A percentile compares a stretch with the other conserved stretches of the same genome.
phyloP scores from a whole-genome alignment of 1,284 basidiomycete genomes.

The Puccinia brachypodii region DNA sequence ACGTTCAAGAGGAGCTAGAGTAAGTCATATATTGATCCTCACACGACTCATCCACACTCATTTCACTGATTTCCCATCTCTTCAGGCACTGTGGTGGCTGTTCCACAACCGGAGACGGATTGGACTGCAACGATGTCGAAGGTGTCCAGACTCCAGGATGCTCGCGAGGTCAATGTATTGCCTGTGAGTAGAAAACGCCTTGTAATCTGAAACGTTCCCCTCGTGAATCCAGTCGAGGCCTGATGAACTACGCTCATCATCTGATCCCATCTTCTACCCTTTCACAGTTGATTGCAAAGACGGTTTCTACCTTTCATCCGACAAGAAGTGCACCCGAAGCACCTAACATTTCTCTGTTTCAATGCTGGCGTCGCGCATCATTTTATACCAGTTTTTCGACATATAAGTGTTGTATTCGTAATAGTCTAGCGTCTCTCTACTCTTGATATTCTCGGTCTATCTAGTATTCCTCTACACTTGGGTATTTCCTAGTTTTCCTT shows the following conservation, averaged over 20 bases:
- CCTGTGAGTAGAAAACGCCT: conserved; percentile 12
- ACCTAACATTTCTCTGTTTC: background rate
- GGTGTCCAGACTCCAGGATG: conserved; percentile 37
- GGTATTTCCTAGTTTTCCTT: background rate
- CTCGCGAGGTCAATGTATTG: conserved; percentile 30
- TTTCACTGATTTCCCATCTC: background rate
- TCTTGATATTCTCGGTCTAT: background rate
- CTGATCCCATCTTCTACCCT: background rate
- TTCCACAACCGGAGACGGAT: conserved; percentile 38
- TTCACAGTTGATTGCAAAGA: conserved; percentile 23
- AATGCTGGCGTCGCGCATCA: too few relatives aligned
- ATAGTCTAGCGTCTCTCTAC: background rate
- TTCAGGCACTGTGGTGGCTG: conserved; percentile 38
- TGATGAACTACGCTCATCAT: too few relatives aligned
- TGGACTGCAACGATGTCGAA: conserved; percentile 21
- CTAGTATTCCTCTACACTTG: background rate
- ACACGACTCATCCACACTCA: background rate
- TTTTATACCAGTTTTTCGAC: background rate
- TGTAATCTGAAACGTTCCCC: background rate
- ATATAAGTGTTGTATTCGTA: conserved; percentile 20
- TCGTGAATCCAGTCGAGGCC: background rate
- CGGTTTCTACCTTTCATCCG: conserved; percentile 8
- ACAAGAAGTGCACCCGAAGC: conserved; percentile 23
- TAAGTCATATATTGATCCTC: background rate
- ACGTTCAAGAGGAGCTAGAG: conserved; percentile 28